phyloP scores from a whole-genome alignment of 2,329 filamentous ascomycete species.

The Ceratocystis ficicola region DNA sequence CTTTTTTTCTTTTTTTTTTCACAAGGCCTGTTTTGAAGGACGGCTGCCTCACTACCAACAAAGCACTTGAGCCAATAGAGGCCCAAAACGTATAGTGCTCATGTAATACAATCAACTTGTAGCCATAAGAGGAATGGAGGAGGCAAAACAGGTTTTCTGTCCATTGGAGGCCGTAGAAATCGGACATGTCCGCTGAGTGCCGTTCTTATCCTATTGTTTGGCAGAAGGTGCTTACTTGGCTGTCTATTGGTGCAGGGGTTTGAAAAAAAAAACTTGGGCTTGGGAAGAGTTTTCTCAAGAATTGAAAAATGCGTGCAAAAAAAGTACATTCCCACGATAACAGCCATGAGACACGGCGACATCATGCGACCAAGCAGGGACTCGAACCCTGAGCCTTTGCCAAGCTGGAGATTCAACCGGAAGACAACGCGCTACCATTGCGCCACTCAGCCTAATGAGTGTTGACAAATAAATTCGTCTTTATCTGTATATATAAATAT shows the following conservation, averaged over 20 bases:
- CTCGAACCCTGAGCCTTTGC: slow-evolving; percentile 23
- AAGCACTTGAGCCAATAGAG: too few relatives aligned
- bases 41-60: too few relatives aligned
- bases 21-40: too few relatives aligned
- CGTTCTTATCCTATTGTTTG: neutral
- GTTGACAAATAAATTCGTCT: accelerated
- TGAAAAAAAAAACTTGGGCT: neutral
- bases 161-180: neutral
- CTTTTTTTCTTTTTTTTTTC: too few relatives aligned
- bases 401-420: slow-evolving; percentile 21
- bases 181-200: neutral
- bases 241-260: neutral
- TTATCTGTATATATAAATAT: too few relatives aligned
- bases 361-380: slow-evolving; percentile 21
- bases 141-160: neutral
- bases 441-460: slow-evolving; percentile 18
- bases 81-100: neutral
- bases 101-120: neutral
- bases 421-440: slow-evolving; percentile 23
- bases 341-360: neutral
- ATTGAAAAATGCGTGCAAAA: neutral
- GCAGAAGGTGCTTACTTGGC: neutral
- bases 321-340: neutral
- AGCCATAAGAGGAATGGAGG: neutral
- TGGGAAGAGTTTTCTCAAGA: slow-evolving; percentile 1